Evolutionary conservation across 352 stramenopile genomes (phyloP).

Genomic region (Phytopythium mirpurense): DNA sequence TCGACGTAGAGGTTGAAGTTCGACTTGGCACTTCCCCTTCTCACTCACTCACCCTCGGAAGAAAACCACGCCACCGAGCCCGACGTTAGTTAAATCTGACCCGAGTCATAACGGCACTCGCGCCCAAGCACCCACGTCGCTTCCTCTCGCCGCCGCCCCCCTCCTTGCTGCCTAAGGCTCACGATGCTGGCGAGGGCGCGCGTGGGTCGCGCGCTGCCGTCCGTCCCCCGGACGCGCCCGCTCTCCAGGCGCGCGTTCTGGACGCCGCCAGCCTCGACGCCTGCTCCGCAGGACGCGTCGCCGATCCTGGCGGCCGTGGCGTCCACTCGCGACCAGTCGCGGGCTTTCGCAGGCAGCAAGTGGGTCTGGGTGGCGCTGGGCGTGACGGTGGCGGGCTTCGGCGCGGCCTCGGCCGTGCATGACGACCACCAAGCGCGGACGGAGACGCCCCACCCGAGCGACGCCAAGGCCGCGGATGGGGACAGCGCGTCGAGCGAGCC

Average conservation of each 20-base stretch:
- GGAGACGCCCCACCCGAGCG: constrained; percentile 4
- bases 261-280: not conserved
- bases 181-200: constrained; percentile 3
- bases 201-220: constrained; percentile 1
- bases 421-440: constrained; percentile 1
- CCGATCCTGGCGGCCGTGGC: constrained; percentile 6
- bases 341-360: constrained; percentile 2
- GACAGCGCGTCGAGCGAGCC: not conserved
- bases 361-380: constrained; percentile 12
- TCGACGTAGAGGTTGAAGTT: constrained; percentile 2
- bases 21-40: not conserved
- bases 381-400: constrained; percentile 13
- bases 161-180: not conserved
- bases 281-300: not conserved
- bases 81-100: not conserved
- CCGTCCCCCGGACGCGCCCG: not conserved
- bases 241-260: constrained; percentile 1
- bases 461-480: not conserved
- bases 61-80: not conserved
- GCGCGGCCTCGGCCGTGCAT: constrained; percentile 6
- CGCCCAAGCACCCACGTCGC: not conserved
- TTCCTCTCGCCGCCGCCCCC: not conserved
- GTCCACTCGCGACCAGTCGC: not conserved
- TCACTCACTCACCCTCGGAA: constrained; percentile 1
- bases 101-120: not conserved